phyloP scores from a whole-genome alignment of 331 rosid species.

The Quercus tomentella region DNA sequence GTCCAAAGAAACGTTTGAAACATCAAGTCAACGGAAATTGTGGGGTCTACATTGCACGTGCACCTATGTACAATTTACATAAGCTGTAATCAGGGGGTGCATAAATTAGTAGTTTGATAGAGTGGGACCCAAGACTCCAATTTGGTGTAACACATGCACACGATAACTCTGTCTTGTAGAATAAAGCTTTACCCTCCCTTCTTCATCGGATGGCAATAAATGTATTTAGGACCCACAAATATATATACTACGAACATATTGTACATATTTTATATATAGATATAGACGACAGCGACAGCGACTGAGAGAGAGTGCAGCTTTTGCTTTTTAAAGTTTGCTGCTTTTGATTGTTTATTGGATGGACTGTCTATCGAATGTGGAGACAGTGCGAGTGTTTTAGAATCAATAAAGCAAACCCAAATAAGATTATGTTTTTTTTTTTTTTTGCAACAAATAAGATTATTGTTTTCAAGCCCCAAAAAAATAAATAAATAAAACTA shows the following conservation, averaged over 20 bases:
- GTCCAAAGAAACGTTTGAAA: slow-evolving; percentile 35
- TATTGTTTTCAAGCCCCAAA: no score
- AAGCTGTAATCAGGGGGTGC: slow-evolving; percentile 13
- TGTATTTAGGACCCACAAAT: neutral
- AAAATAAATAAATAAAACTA: no score
- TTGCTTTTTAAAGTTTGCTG: slow-evolving; percentile 56
- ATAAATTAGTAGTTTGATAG: slow-evolving; percentile 6
- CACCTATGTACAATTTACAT: slow-evolving; percentile 27
- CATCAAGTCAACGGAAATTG: slow-evolving; percentile 17
- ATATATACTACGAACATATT: neutral
- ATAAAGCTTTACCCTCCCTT: neutral
- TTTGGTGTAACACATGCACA: neutral
- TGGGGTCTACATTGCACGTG: slow-evolving; percentile 58
- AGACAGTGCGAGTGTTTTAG: slow-evolving; percentile 46
- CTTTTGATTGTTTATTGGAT: slow-evolving; percentile 50
- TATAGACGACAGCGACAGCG: neutral
- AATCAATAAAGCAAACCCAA: slow-evolving; percentile 53
- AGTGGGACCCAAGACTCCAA: slow-evolving; percentile 14
- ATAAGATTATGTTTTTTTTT: neutral
- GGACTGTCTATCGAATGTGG: slow-evolving; percentile 41
- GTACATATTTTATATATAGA: neutral
- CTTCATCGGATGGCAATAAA: slow-evolving; percentile 11
- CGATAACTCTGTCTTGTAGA: neutral
- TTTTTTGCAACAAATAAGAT: slow-evolving; percentile 13
- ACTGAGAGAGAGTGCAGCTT: slow-evolving; percentile 26